Conservation (phyloP, 2,329 filamentous ascomycete genomes). For the Penicillium occitanis region DNA sequence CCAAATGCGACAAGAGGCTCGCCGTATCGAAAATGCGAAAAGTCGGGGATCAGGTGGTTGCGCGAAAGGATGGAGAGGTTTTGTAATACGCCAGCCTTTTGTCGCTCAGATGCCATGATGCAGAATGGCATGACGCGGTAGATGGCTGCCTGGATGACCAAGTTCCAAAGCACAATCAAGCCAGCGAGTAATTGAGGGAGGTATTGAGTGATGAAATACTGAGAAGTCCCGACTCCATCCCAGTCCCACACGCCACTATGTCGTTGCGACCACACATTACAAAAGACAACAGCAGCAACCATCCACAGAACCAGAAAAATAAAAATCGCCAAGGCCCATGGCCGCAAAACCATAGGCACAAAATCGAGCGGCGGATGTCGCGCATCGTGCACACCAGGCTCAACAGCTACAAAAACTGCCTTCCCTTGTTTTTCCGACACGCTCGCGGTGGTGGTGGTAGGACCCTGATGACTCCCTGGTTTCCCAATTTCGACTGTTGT, state of each 20-base stretch:
- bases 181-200: constrained; percentile 76
- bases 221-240: constrained; percentile 64
- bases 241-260: constrained; percentile 69
- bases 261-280: constrained; percentile 65
- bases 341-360: constrained; percentile 69
- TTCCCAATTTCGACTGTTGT: constrained; percentile 28
- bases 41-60: constrained; percentile 67
- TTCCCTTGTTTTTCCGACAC: constrained; percentile 27
- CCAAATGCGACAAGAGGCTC: constrained; percentile 66
- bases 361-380: constrained; percentile 62
- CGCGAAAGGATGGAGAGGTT: constrained; percentile 59
- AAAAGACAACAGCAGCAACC: constrained; percentile 69
- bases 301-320: constrained; percentile 66
- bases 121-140: constrained; percentile 75
- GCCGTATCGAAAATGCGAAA: constrained; percentile 67
- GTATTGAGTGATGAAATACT: constrained; percentile 85
- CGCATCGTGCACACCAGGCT: constrained; percentile 42
- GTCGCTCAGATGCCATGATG: constrained; percentile 67
- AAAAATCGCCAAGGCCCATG: constrained; percentile 61
- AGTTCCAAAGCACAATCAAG: constrained; percentile 71
- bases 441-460: constrained; percentile 22
- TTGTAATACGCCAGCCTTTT: constrained; percentile 62
- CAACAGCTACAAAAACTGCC: constrained; percentile 52
- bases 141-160: constrained; percentile 71
- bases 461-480: constrained; percentile 36